Base-by-base conservation (phyloP, 2,329 filamentous ascomycete genomes). In the Cryphonectria parasitica region DNA sequence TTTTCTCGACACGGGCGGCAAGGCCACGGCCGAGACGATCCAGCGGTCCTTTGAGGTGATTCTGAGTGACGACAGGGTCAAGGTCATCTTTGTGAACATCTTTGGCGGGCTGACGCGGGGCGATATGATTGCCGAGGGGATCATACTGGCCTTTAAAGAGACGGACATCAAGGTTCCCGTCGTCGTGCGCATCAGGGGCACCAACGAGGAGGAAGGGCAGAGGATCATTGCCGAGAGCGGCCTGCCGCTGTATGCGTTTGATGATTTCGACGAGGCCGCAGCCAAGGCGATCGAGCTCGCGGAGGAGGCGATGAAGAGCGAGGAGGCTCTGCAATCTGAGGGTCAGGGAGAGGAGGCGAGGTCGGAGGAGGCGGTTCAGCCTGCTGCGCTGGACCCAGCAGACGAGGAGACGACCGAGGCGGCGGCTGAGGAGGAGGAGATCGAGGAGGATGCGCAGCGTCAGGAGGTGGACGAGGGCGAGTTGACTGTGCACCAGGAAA, bases 1-100 rank as follows among this genome's bases (percentile, higher is more conserved):
- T 76, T 97, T 97, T 79, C 85, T 97, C 68, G 94, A 97, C 78
- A 97, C 93, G 0, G 94, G 95, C 39, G 94, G 94, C 49, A 96
- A 97, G 79, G 94, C 94, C 0, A 97, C 94, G 0, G 88, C 88
- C 41, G 89, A 91, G 74, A 97, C 94, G 0, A 93, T 97, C 74
- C 90, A 91, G 77, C 88, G 89, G 69, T 90, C 89, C 1, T 96
- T 97, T 78, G 86, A 90, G 69, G 86, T 95, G 17, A 89, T 97
- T 25, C 82, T 94, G 62, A 83, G 85, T 6, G 94, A 97, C 75
- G 80, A 85, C 2, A 84, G 92, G 41, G 92, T 97, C 10, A 90
- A 88, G 75, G 90, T 92, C 4, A 82, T 90, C 36, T 79, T 89
- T 63, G 85, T 90, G 11, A 90, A 90, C 69, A 88, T 90, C 11